These are phyloP conservation scores for Marasmius sp. DNA, from an alignment of 1,284 basidiomycete species.

Conservation along the genomic window DNA sequence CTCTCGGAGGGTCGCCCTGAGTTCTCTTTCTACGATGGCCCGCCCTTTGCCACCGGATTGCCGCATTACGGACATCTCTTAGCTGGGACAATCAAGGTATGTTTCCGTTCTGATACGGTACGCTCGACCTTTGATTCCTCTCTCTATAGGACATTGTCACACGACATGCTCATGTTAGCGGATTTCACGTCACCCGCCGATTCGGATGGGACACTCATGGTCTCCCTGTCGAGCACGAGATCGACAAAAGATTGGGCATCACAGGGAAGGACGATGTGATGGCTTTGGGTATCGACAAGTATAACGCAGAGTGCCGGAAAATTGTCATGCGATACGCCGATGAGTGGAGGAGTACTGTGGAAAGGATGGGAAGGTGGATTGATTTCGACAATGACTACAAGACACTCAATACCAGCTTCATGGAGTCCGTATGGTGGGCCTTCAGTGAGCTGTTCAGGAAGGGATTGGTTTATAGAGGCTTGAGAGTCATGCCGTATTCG, in stretches of 20 bases:
- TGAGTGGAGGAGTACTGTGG: slow-evolving; percentile 94
- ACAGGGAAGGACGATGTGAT: slow-evolving; percentile 93
- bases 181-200: slow-evolving; percentile 91
- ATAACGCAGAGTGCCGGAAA: slow-evolving; percentile 95
- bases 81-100: slow-evolving; percentile 93
- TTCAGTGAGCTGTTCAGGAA: slow-evolving; percentile 93
- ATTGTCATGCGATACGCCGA: slow-evolving; percentile 98
- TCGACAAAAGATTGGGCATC: slow-evolving; percentile 96
- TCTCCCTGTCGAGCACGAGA: slow-evolving; percentile 98
- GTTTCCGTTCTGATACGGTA: background rate
- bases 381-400: slow-evolving; percentile 99
- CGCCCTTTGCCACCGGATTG: slow-evolving; percentile 95
- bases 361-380: slow-evolving; percentile 99
- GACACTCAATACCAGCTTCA: slow-evolving; percentile 90
- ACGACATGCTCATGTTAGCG: slow-evolving; percentile 91
- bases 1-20: slow-evolving; percentile 88
- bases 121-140: background rate
- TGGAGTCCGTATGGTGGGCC: slow-evolving; percentile 99
- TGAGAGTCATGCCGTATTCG: slow-evolving; percentile 98
- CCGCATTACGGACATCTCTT: slow-evolving; percentile 95
- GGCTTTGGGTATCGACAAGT: slow-evolving; percentile 94
- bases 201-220: slow-evolving; percentile 99
- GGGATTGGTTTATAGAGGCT: slow-evolving; percentile 91
- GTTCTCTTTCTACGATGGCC: slow-evolving; percentile 97
- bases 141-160: slow-evolving; percentile 87